A percentile compares a stretch with the other conserved stretches of the same genome.
phyloP scores from a whole-genome alignment of 2,329 filamentous ascomycete species.

The Penicillium hordei region DNA sequence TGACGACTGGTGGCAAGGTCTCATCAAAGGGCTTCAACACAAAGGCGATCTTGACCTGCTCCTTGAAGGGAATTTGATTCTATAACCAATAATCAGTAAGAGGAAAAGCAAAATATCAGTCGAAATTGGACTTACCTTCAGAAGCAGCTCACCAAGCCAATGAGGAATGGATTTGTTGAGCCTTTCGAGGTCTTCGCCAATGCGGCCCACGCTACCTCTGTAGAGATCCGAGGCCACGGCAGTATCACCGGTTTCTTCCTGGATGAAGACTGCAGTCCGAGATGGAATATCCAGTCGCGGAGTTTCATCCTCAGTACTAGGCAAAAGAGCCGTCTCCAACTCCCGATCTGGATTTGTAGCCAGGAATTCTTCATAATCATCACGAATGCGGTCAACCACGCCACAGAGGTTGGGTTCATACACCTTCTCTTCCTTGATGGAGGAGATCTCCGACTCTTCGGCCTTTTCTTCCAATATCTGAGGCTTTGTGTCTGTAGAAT shows the following conservation, averaged over 20 bases:
- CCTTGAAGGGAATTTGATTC: slow-evolving; percentile 80
- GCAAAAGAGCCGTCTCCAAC: slow-evolving; percentile 42
- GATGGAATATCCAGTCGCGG: slow-evolving; percentile 46
- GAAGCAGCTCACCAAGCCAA: slow-evolving; percentile 87
- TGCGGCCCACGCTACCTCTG: slow-evolving; percentile 76
- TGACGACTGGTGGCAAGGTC: slow-evolving; percentile 69
- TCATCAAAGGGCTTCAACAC: slow-evolving; percentile 80
- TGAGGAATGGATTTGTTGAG: slow-evolving; percentile 84
- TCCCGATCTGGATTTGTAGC: slow-evolving; percentile 39
- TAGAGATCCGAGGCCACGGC: slow-evolving; percentile 80
- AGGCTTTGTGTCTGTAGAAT: slow-evolving; percentile 68
- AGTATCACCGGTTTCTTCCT: slow-evolving; percentile 63
- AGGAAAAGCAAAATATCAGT: background rate
- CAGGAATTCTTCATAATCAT: slow-evolving; percentile 48
- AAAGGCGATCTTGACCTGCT: slow-evolving; percentile 96
- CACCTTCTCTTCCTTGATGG: slow-evolving; percentile 49
- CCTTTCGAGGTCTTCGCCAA: slow-evolving; percentile 74
- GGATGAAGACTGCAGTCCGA: slow-evolving; percentile 61
- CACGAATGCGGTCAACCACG: slow-evolving; percentile 46
- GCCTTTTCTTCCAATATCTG: slow-evolving; percentile 71
- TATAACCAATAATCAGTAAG: slow-evolving; percentile 33
- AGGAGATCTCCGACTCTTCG: slow-evolving; percentile 55
- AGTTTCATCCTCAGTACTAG: slow-evolving; percentile 47
- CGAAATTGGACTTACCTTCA: slow-evolving; percentile 56
- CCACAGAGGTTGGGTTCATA: slow-evolving; percentile 50